Conservation (phyloP, 179 eudicot genomes). For the Heliamphora ciliata region DNA sequence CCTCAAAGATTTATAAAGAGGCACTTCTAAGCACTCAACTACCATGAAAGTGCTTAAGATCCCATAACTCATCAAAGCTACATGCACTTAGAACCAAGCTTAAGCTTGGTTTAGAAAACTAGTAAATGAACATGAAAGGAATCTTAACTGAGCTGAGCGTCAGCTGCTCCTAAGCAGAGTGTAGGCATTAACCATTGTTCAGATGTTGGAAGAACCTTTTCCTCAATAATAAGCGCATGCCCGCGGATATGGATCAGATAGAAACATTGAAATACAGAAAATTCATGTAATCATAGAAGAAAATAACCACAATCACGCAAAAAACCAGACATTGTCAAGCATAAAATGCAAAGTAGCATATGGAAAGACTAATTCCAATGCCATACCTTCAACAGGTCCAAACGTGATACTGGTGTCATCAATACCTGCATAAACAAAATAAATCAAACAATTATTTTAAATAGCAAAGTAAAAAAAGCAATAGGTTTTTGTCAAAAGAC, state of each 20-base stretch:
- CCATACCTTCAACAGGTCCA: constrained; percentile 75
- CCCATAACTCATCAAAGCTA: background rate
- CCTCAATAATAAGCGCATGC: background rate
- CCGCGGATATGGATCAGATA: background rate
- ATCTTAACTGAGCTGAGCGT: background rate
- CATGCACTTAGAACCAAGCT: background rate
- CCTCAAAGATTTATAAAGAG: background rate
- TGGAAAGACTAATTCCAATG: background rate
- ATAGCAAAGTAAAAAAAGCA: no score
- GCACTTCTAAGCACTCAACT: background rate
- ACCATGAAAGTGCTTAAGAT: background rate
- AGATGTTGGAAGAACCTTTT: background rate
- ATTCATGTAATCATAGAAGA: background rate
- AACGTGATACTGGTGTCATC: constrained; percentile 67
- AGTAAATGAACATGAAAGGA: background rate
- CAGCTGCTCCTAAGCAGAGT: background rate
- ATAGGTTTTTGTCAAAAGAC: background rate
- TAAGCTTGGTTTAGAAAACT: background rate
- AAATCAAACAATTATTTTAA: background rate
- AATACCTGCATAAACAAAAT: constrained; percentile 42
- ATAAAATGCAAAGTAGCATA: background rate
- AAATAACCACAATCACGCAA: background rate
- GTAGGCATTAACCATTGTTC: background rate
- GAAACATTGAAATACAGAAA: background rate
- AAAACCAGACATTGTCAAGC: background rate